Evolutionary conservation across 2,329 filamentous ascomycete species (phyloP).

Genomic region (Monosporascus sp.): DNA sequence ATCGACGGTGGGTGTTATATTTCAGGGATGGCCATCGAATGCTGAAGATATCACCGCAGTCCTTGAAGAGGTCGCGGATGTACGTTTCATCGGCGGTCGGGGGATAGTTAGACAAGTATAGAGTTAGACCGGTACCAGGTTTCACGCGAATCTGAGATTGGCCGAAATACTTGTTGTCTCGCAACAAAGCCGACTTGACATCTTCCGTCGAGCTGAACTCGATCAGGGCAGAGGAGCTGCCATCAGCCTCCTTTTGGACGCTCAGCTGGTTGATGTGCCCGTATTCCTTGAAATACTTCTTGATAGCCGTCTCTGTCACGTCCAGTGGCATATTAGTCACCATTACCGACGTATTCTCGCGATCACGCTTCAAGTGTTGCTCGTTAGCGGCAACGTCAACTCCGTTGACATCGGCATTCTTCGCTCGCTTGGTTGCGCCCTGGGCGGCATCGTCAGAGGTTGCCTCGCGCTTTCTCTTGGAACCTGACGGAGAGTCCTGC

Average conservation of each 20-base stretch:
- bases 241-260: slow-evolving; percentile 57
- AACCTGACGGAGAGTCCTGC: slow-evolving; percentile 34
- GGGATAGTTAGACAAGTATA: slow-evolving; percentile 91
- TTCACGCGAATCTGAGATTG: slow-evolving; percentile 69
- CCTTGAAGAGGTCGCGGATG: slow-evolving; percentile 63
- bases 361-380: slow-evolving; percentile 65
- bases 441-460: slow-evolving; percentile 46
- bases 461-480: slow-evolving; percentile 72
- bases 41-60: slow-evolving; percentile 77
- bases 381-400: slow-evolving; percentile 29
- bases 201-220: slow-evolving; percentile 83
- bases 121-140: slow-evolving; percentile 70
- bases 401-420: slow-evolving; percentile 33
- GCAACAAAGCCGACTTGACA: slow-evolving; percentile 72
- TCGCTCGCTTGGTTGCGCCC: slow-evolving; percentile 64
- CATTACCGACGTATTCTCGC: slow-evolving; percentile 83
- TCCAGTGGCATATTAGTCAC: slow-evolving; percentile 71
- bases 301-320: slow-evolving; percentile 66
- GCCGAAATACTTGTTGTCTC: slow-evolving; percentile 75
- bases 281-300: slow-evolving; percentile 88
- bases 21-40: slow-evolving; percentile 90
- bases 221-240: slow-evolving; percentile 67
- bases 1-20: slow-evolving; percentile 80
- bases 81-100: slow-evolving; percentile 67
- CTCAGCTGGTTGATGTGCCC: slow-evolving; percentile 77